phyloP scores from a whole-genome alignment of 2,329 filamentous ascomycete genomes.

The Botryotinia convoluta region DNA sequence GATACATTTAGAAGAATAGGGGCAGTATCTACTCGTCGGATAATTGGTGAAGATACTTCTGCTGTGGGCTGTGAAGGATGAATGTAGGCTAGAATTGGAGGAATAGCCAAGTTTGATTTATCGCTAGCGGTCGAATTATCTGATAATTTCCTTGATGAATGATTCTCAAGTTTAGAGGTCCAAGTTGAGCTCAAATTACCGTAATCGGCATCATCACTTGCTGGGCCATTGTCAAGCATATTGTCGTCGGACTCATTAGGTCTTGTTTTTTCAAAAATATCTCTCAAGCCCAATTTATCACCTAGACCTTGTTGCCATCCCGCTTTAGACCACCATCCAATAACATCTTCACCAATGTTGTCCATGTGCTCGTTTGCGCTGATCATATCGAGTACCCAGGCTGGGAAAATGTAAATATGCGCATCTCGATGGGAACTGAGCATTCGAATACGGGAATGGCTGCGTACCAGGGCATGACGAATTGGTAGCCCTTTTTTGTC shows the following conservation, averaged over 20 bases:
- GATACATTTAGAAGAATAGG: constrained; percentile 78
- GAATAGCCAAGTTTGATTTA: constrained; percentile 49
- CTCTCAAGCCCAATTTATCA: constrained; percentile 70
- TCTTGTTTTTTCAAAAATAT: constrained; percentile 55
- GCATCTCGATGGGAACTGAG: constrained; percentile 83
- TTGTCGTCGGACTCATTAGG: constrained; percentile 41
- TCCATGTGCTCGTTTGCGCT: constrained; percentile 77
- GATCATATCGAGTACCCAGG: constrained; percentile 85
- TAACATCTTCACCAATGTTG: constrained; percentile 84
- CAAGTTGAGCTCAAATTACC: constrained; percentile 36
- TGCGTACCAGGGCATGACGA: constrained; percentile 71
- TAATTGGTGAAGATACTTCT: constrained; percentile 54
- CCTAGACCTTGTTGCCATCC: constrained; percentile 82
- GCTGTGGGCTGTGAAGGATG: constrained; percentile 54
- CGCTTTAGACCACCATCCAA: constrained; percentile 95
- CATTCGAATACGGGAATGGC: constrained; percentile 74
- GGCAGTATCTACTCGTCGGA: constrained; percentile 85
- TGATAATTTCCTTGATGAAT: neutral
- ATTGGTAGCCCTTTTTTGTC: constrained; percentile 70
- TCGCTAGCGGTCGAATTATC: neutral
- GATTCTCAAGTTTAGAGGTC: constrained; percentile 30
- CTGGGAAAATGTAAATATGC: constrained; percentile 91
- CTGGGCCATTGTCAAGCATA: constrained; percentile 33
- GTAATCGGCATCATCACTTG: constrained; percentile 34
- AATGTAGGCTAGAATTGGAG: constrained; percentile 78